Base-by-base conservation (phyloP, 2,329 filamentous ascomycete genomes). In the Neodidymelliopsis sp. region DNA sequence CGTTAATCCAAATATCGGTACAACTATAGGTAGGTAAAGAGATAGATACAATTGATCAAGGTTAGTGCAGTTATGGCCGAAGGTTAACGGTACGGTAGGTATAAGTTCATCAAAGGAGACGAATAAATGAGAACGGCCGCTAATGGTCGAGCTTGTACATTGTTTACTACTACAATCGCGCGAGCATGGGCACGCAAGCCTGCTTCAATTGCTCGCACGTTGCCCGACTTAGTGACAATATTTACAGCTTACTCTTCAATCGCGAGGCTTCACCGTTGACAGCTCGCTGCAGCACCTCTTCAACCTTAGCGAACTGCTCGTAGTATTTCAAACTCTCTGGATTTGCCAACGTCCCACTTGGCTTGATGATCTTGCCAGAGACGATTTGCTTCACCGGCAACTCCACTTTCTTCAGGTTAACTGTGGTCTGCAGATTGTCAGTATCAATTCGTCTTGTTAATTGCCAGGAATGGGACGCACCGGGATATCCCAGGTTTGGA, bases 321-420 rank as follows among this genome's bases (percentile, higher is more conserved):
- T 90, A 94, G 64, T 81, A 93, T 23, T 91, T 80, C 49, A 94
- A 72, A 56, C 87, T 89, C 63, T 87, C 74, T 0, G 90, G 90
- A 63, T 95, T 94, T 42, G 88, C 73, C 62, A 94, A 72, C 4
- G 89, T 93, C 1, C 89, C 89, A 37, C 86, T 90, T 0, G 89
- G 83, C 72, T 88, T 90, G 66, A 94, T 83, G 18, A 75, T 82
- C 60, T 85, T 84, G 0, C 90, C 90, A 0, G 84, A 90, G 1
- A 94, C 86, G 55, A 94, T 94, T 65, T 90, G 87, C 75, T 94
- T 94, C 22, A 94, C 87, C 0, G 89, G 89, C 41, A 94, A 63
- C 69, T 94, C 90, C 4, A 94, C 90, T 71, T 94, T 94, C 70
- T 94, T 94, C 38, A 90, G 73, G 66, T 93, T 94, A 54, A 94